phyloP scores from a whole-genome alignment of 306 rosid genomes.

The Clitoria ternatea region DNA sequence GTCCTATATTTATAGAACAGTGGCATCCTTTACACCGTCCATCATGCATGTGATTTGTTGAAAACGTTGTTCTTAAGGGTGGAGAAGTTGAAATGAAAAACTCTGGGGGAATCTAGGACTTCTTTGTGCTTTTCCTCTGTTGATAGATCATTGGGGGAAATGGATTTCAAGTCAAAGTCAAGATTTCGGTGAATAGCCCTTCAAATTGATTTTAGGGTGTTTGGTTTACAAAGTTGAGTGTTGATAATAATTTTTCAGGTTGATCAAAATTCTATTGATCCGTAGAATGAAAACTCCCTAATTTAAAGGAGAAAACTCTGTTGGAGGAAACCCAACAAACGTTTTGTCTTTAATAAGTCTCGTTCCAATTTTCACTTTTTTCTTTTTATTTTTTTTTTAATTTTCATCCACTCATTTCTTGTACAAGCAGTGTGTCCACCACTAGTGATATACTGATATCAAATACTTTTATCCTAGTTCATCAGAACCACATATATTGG shows the following conservation, averaged over 20 bases:
- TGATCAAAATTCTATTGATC: no score
- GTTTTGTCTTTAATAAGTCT: neutral
- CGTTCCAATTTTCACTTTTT: no score
- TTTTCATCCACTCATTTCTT: neutral
- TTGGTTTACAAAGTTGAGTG: no score
- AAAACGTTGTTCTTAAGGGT: no score
- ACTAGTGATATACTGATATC: no score
- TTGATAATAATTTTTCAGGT: no score
- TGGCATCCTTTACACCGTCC: neutral
- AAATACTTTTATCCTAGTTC: no score
- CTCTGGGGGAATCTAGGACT: neutral
- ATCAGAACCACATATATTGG: no score
- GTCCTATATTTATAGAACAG: neutral
- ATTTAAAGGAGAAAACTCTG: no score
- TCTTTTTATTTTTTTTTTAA: neutral
- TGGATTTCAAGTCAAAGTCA: slow-evolving; percentile 17
- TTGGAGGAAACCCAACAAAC: neutral
- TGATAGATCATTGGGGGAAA: neutral
- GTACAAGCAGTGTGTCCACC: neutral
- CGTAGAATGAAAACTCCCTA: no score
- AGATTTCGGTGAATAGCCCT: neutral
- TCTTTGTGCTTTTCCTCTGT: neutral
- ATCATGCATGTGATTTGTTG: neutral
- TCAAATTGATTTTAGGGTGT: no score
- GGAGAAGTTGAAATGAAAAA: no score